phyloP scores from a whole-genome alignment of 306 rosid species.

The Ormosia semicastrata region DNA sequence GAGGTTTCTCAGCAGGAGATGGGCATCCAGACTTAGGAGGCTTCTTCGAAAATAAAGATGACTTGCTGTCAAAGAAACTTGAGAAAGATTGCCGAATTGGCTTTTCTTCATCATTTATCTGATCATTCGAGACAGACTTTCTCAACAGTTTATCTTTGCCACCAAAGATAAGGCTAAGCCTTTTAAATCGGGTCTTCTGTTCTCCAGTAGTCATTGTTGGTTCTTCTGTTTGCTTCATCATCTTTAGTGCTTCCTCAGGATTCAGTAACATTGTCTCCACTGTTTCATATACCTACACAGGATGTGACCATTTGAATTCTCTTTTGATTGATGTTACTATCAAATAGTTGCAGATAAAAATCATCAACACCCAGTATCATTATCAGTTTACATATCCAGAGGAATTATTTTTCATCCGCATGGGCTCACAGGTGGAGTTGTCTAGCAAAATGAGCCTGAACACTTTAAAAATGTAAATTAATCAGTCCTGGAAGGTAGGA shows the following conservation, averaged over 20 bases:
- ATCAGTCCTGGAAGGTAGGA: not conserved
- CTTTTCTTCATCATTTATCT: conserved; percentile 40
- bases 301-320: conserved; percentile 4
- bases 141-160: conserved; percentile 57
- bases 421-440: not conserved
- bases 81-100: conserved; percentile 64
- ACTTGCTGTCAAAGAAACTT: conserved; percentile 76
- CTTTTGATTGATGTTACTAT: not conserved
- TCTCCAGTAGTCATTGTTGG: conserved; percentile 34
- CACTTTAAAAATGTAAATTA: not conserved
- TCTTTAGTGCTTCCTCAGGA: conserved; percentile 80
- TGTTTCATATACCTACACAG: conserved; percentile 78
- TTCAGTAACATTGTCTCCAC: conserved; percentile 76
- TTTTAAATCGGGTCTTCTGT: conserved; percentile 62
- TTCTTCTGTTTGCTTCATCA: conserved; percentile 73
- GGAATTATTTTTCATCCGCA: conserved; percentile 7
- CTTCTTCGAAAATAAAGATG: conserved; percentile 78
- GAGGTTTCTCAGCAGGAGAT: conserved; percentile 41
- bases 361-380: not conserved
- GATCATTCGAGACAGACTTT: conserved; percentile 48
- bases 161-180: conserved; percentile 68
- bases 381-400: not conserved
- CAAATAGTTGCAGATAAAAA: conserved; percentile 7
- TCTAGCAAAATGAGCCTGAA: not conserved
- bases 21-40: conserved; percentile 54